Evolutionary conservation across 1,284 basidiomycete genomes (phyloP), one percentile per base, ranked within the genome.

Genomic region (Macrocystidia cucumis): DNA sequence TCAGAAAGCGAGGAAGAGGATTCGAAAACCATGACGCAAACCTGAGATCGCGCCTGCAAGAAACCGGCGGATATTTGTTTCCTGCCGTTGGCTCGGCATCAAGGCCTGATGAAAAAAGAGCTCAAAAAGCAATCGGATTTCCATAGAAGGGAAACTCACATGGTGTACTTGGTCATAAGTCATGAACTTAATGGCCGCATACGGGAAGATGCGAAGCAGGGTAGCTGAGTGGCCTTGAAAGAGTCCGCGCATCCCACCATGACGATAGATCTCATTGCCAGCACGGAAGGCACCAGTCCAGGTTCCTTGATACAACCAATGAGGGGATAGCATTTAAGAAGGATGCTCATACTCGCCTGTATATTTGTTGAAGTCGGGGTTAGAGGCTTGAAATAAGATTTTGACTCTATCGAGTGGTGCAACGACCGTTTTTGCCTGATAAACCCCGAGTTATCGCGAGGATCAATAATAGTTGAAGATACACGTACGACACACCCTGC

Each of bases 151-250:
- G 7, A 22, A 9, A 59, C 76, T 49, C 49, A 89, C 82, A 47
- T 76, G 63, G 62, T 87, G 86, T 37, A 87, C 64, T 57, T 87
- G 81, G 59, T 98, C 93, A 57, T 98, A 99, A 2, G 90, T 81
- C 84, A 98, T 93, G 55, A 93, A 99, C 62, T 97, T 98, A 59
- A 98, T 88, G 34, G 86, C 91, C 25, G 96, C 96, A 56, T 98
- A 96, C 1, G 96, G 95, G 55, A 98, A 97, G 50, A 87, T 75
- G 40, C 83, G 78, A 34, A 85, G 60, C 34, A 87, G 67, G 3
- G 95, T 98, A 17, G 91, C 89, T 16, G 89, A 91, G 59, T 99
- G 95, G 1, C 96, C 96, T 67, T 97, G 93, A 43, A 97, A 80
- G 29, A 99, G 67, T 0, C 91, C 95, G 34, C 80, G 64, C 6